These are phyloP conservation scores for Chenopodium album DNA, from an alignment of 148 eudicot species.

Conservation along the genomic window DNA sequence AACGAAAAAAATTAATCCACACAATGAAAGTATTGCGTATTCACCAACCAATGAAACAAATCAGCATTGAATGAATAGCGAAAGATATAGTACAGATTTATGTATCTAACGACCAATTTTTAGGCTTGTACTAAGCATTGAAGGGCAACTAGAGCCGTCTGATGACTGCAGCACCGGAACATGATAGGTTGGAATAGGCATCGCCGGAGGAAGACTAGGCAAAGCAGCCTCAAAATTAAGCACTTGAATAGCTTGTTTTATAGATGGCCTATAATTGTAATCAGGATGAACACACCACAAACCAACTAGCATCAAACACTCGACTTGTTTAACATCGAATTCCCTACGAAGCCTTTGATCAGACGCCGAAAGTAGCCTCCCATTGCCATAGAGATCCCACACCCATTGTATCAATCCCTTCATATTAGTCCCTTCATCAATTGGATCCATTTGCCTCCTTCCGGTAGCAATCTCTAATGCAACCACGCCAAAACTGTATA, in stretches of 20 bases:
- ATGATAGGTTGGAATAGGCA: background rate
- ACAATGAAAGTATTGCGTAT: too few relatives aligned
- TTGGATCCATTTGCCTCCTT: slow-evolving; percentile 20
- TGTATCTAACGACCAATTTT: background rate
- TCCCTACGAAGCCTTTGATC: slow-evolving; percentile 31
- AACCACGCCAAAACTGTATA: slow-evolving; percentile 47
- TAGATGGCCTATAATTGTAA: slow-evolving; percentile 39
- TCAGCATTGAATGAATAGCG: too few relatives aligned
- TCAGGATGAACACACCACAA: slow-evolving; percentile 57
- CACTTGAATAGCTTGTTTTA: slow-evolving; percentile 41
- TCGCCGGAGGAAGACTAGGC: background rate
- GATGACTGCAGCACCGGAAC: background rate
- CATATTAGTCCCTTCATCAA: background rate
- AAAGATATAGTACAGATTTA: too few relatives aligned
- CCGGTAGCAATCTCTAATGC: slow-evolving; percentile 37
- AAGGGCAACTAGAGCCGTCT: background rate
- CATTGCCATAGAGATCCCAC: slow-evolving; percentile 43
- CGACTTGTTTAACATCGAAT: slow-evolving; percentile 33
- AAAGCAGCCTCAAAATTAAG: slow-evolving; percentile 18
- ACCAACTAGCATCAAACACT: slow-evolving; percentile 45
- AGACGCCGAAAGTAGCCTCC: slow-evolving; percentile 23
- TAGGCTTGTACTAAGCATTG: background rate
- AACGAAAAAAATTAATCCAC: too few relatives aligned
- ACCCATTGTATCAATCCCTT: slow-evolving; percentile 38
- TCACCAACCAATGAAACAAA: too few relatives aligned